phyloP scores from a whole-genome alignment of 345 rosid species.

The Luvunga scandens region DNA sequence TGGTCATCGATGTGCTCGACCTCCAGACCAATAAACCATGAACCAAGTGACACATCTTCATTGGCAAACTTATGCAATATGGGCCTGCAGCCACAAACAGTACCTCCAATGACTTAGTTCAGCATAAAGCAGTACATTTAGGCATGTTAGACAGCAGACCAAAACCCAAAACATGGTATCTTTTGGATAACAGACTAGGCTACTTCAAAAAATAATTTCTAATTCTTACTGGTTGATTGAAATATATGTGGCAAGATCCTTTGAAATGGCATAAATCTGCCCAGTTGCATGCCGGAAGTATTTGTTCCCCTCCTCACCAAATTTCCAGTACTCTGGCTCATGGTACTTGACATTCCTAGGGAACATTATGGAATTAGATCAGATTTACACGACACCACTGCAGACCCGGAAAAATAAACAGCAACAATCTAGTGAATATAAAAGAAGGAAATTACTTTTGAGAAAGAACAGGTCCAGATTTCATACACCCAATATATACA shows the following conservation, averaged over 20 bases:
- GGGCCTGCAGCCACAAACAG: slow-evolving; percentile 53
- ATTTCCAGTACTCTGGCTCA: slow-evolving; percentile 99
- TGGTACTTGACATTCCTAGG: slow-evolving; percentile 88
- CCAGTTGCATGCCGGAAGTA: slow-evolving; percentile 98
- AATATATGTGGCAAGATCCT: slow-evolving; percentile 87
- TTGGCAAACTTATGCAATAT: slow-evolving; percentile 91
- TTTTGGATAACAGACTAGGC: slow-evolving; percentile 1
- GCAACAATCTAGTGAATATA: not conserved
- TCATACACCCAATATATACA: slow-evolving; percentile 95
- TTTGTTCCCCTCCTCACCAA: slow-evolving; percentile 93
- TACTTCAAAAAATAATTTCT: not conserved
- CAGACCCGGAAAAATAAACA: slow-evolving; percentile 1
- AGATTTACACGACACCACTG: not conserved
- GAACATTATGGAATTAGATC: slow-evolving; percentile 7
- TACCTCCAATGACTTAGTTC: slow-evolving; percentile 8
- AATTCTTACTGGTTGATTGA: slow-evolving; percentile 74
- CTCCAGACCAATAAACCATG: slow-evolving; percentile 98
- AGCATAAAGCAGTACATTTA: not conserved
- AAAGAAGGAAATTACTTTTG: slow-evolving; percentile 58
- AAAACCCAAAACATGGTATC: not conserved
- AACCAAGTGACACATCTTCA: slow-evolving; percentile 92
- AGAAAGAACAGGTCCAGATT: slow-evolving; percentile 97
- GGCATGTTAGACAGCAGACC: not conserved
- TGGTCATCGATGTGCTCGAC: slow-evolving; percentile 92
- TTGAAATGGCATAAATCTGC: slow-evolving; percentile 95